Percentiles rank a stretch among this genome's conserved stretches.
These are phyloP conservation scores for Lenzites betulinus DNA, from an alignment of 768 basidiomycete species.

Conservation along the genomic window DNA sequence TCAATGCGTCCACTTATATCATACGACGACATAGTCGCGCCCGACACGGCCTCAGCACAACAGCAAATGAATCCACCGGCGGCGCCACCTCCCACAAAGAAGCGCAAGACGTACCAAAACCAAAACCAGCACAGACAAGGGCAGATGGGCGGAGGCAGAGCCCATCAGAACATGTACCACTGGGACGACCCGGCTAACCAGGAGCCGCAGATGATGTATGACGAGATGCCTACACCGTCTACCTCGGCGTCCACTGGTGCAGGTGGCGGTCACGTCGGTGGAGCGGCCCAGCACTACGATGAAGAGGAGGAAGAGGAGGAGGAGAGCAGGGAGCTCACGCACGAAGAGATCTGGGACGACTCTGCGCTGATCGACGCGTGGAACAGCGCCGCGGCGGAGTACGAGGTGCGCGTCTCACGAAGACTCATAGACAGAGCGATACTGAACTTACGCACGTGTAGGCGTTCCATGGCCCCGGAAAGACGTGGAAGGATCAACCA, in stretches of 20 bases:
- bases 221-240: conserved; percentile 26
- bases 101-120: conserved; percentile 49
- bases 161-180: conserved; percentile 38
- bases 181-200: conserved; percentile 44
- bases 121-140: conserved; percentile 34
- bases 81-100: conserved; percentile 51
- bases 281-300: conserved; percentile 26
- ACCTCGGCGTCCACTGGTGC: conserved; percentile 13
- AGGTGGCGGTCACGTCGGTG: not conserved
- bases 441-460: conserved; percentile 22
- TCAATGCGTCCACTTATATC: conserved; percentile 51
- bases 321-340: conserved; percentile 64
- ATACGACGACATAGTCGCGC: conserved; percentile 64
- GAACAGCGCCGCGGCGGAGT: conserved; percentile 84
- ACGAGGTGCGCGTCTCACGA: conserved; percentile 48
- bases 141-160: not conserved
- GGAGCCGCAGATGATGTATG: conserved; percentile 34
- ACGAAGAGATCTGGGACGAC: conserved; percentile 86
- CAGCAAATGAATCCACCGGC: conserved; percentile 20
- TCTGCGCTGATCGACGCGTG: conserved; percentile 81
- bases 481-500: conserved; percentile 72
- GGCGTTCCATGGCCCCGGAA: conserved; percentile 67
- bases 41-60: conserved; percentile 30
- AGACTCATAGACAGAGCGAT: not conserved
- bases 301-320: conserved; percentile 38